Evolutionary conservation across 179 eudicot genomes (phyloP).

Genomic region (Spergularia azorica): DNA sequence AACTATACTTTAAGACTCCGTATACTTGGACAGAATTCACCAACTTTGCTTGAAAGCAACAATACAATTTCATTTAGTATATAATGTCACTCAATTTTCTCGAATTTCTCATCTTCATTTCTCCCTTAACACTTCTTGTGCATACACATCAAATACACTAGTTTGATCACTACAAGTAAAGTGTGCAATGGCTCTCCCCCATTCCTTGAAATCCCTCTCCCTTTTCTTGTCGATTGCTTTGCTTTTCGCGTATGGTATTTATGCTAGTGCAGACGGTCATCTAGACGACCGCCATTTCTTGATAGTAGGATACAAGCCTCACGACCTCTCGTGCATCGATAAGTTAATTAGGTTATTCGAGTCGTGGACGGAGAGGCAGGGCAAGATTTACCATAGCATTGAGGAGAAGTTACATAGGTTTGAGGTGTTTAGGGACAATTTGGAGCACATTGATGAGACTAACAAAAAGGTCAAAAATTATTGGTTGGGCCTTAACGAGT

Average conservation of each 20-base stretch:
- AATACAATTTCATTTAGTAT: conserved; percentile 20
- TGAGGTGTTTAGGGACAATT: conserved; percentile 80
- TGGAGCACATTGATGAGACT: conserved; percentile 85
- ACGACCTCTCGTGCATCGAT: conserved; percentile 63
- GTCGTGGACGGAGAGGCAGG: conserved; percentile 78
- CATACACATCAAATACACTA: background rate
- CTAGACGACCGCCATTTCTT: conserved; percentile 44
- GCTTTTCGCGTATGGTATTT: conserved; percentile 9
- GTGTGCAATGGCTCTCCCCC: conserved; percentile 21
- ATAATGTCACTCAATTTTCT: conserved; percentile 30
- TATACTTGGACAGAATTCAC: conserved; percentile 25
- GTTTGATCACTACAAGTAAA: background rate
- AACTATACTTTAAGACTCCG: conserved; percentile 63
- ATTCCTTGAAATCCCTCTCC: conserved; percentile 17
- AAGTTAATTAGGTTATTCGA: conserved; percentile 69
- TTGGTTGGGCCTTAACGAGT: conserved; percentile 79
- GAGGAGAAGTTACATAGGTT: conserved; percentile 88
- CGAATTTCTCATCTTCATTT: conserved; percentile 30
- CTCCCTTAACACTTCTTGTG: background rate
- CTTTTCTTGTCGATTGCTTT: conserved; percentile 27
- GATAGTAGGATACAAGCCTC: conserved; percentile 70
- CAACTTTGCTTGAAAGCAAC: conserved; percentile 59
- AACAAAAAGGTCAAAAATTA: conserved; percentile 63
- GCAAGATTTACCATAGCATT: conserved; percentile 56
- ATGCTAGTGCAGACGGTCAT: conserved; percentile 18